A percentile compares a stretch with the other conserved stretches of the same genome.
Evolutionary conservation across 192 early-diverging fungal genomes (phyloP).

Genomic region (Linnemannia hyalina): DNA sequence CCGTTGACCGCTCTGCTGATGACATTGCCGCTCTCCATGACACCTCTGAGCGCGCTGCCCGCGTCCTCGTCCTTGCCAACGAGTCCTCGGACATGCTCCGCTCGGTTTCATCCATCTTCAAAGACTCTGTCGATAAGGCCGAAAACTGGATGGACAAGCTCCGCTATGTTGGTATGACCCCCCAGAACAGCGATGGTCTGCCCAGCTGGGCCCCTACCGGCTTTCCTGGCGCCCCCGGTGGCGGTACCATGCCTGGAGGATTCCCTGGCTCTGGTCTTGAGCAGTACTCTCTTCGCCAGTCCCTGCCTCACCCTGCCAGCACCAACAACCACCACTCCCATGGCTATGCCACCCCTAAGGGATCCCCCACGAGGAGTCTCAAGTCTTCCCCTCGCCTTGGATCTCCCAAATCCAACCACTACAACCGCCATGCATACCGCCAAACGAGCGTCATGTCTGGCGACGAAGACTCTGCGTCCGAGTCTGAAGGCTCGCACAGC

Average conservation of each 20-base stretch:
- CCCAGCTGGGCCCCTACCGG: conserved; percentile 58
- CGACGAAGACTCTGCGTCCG: conserved; percentile 46
- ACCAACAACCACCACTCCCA: conserved; percentile 21
- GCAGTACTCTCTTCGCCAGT: conserved; percentile 50
- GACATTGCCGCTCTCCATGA: conserved; percentile 45
- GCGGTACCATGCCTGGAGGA: conserved; percentile 47
- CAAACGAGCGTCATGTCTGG: conserved; percentile 49
- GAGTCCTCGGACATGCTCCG: conserved; percentile 79
- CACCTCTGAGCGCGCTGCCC: conserved; percentile 69
- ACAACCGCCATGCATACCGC: conserved; percentile 42
- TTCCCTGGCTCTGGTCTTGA: conserved; percentile 49
- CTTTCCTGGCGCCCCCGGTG: conserved; percentile 25
- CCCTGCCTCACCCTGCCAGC: conserved; percentile 16
- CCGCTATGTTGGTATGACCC: conserved; percentile 49
- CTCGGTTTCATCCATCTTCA: conserved; percentile 74
- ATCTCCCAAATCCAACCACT: conserved; percentile 25
- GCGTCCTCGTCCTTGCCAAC: conserved; percentile 75
- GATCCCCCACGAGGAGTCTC: conserved; percentile 40
- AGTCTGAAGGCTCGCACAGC: conserved; percentile 17
- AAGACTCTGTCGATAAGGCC: conserved; percentile 76
- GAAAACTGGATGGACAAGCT: conserved; percentile 71
- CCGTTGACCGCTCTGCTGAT: conserved; percentile 36
- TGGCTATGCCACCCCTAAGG: conserved; percentile 36
- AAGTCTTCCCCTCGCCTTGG: conserved; percentile 45
- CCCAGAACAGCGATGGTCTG: conserved; percentile 48